Percentiles rank a stretch among this genome's conserved stretches.
Conservation (phyloP, 805 yeast genomes). For the Starmera quercuum region DNA sequence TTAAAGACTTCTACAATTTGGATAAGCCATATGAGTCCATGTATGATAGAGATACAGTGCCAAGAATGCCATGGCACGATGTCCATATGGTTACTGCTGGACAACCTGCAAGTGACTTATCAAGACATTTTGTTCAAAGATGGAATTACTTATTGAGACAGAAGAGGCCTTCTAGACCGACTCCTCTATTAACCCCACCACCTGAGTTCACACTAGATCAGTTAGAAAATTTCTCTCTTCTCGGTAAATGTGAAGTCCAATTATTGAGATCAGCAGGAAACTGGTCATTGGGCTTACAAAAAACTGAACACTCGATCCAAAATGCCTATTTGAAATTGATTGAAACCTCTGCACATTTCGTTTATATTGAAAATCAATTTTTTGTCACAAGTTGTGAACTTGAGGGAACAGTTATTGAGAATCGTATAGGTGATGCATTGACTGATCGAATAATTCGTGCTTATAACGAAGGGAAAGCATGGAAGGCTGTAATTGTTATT, state of each 20-base stretch:
- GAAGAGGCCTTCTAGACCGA: slow-evolving; percentile 88
- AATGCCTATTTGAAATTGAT: slow-evolving; percentile 86
- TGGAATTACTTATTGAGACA: slow-evolving; percentile 94
- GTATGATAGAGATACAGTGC: slow-evolving; percentile 74
- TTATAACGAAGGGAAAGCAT: slow-evolving; percentile 59
- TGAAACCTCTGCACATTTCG: slow-evolving; percentile 86
- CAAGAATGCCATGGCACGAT: slow-evolving; percentile 99
- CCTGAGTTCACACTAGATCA: slow-evolving; percentile 76
- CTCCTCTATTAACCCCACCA: slow-evolving; percentile 91
- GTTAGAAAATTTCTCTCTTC: slow-evolving; percentile 41
- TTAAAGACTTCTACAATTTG: slow-evolving; percentile 73
- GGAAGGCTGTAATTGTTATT: slow-evolving; percentile 89
- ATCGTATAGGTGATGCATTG: slow-evolving; percentile 90
- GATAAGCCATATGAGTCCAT: slow-evolving; percentile 86
- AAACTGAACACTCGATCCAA: slow-evolving; percentile 84
- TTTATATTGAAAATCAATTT: slow-evolving; percentile 93
- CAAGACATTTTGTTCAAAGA: slow-evolving; percentile 93
- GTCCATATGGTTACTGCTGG: slow-evolving; percentile 95
- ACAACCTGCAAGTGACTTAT: slow-evolving; percentile 85
- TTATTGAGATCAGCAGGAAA: slow-evolving; percentile 79
- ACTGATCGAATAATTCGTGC: slow-evolving; percentile 95
- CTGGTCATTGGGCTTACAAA: slow-evolving; percentile 89
- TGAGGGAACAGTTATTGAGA: slow-evolving; percentile 77
- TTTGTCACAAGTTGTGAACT: slow-evolving; percentile 84
- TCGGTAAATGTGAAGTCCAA: slow-evolving; percentile 90